Conservation (phyloP, 83 land plant species). For the Thuja plicata region DNA sequence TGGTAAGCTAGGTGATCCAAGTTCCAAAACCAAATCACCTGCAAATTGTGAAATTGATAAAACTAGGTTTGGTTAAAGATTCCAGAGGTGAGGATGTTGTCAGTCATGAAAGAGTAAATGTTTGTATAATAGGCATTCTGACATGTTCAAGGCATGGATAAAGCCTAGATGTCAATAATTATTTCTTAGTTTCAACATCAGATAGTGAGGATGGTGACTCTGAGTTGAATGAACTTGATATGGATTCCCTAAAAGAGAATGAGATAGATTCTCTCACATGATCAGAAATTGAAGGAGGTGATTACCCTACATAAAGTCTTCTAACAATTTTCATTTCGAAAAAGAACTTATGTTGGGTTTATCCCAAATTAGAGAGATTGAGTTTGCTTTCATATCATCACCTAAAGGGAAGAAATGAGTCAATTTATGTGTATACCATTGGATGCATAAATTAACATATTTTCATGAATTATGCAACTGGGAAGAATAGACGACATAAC, state of each 20-base stretch:
- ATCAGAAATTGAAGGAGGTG: not conserved
- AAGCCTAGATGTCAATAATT: not conserved
- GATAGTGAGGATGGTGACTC: not conserved
- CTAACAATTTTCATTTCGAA: not conserved
- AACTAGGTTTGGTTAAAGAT: not conserved
- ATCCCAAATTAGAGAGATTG: no score
- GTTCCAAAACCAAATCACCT: not conserved
- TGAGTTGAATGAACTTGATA: not conserved
- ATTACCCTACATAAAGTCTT: not conserved
- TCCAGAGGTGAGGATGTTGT: not conserved
- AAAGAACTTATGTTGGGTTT: no score
- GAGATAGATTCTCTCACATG: not conserved
- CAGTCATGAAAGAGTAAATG: not conserved
- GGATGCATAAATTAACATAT: no score
- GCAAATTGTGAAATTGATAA: not conserved
- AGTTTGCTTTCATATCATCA: no score
- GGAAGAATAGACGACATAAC: no score
- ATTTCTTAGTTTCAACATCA: not conserved
- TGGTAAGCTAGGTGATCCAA: constrained; percentile 11
- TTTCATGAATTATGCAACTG: no score
- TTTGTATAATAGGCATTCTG: not conserved
- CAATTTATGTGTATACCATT: no score
- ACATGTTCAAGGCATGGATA: not conserved
- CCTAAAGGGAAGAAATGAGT: no score
- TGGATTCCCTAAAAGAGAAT: not conserved